A percentile compares a stretch with the other conserved stretches of the same genome.
These are phyloP conservation scores for Chlorociboria aeruginascens DNA, from an alignment of 495 filamentous ascomycete species.

Conservation along the genomic window DNA sequence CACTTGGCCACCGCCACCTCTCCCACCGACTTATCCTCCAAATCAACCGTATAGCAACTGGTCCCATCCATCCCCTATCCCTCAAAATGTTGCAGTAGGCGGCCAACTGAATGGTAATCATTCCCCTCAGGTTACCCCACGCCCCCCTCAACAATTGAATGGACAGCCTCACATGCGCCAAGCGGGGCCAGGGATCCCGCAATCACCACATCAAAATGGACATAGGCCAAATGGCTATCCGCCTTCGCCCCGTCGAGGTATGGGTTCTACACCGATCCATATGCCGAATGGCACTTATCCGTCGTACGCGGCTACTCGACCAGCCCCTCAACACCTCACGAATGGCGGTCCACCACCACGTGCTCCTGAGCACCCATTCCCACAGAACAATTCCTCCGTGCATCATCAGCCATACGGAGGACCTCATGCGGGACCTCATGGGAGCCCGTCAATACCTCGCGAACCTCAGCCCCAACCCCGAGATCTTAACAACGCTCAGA, in stretches of 20 bases:
- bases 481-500: slow-evolving; percentile 10
- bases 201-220: slow-evolving; percentile 17
- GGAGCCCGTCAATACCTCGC: slow-evolving; percentile 13
- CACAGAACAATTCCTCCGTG: slow-evolving; percentile 12
- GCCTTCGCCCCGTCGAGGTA: slow-evolving; percentile 27
- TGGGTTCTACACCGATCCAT: slow-evolving; percentile 7
- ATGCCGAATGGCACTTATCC: slow-evolving; percentile 15
- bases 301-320: slow-evolving; percentile 12
- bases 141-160: slow-evolving; percentile 5
- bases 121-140: slow-evolving; percentile 21
- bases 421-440: slow-evolving; percentile 1
- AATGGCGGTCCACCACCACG: slow-evolving; percentile 21
- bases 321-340: slow-evolving; percentile 19
- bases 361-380: slow-evolving; percentile 23
- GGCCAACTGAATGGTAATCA: slow-evolving; percentile 31
- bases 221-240: slow-evolving; percentile 22
- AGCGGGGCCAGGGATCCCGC: slow-evolving; percentile 1
- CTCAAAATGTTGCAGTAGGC: slow-evolving; percentile 23
- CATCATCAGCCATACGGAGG: slow-evolving; percentile 20
- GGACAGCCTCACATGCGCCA: slow-evolving; percentile 9
- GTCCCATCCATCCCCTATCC: slow-evolving; percentile 22
- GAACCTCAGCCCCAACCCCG: slow-evolving; percentile 6
- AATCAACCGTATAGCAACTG: slow-evolving; percentile 24
- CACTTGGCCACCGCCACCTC: slow-evolving; percentile 19
- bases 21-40: slow-evolving; percentile 18